Evolutionary conservation across 805 yeast species (phyloP).

Genomic region (Yarrowia hollandica): DNA sequence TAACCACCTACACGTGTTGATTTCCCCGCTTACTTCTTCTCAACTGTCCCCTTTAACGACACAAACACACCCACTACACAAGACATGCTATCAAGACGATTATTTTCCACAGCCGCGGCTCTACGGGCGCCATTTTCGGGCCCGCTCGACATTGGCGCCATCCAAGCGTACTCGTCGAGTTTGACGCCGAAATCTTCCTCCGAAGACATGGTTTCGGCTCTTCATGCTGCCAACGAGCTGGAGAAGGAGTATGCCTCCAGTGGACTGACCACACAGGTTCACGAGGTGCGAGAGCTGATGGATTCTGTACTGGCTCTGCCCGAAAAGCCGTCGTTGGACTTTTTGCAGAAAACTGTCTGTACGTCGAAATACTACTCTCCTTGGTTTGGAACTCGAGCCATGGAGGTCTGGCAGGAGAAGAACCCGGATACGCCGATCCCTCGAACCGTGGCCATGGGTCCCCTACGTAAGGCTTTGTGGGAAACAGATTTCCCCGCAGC

Average conservation of each 20-base stretch:
- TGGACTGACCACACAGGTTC: not conserved
- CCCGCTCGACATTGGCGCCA: slow-evolving; percentile 15
- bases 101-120: not conserved
- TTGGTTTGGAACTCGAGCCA: slow-evolving; percentile 11
- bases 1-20: no score
- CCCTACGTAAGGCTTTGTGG: not conserved
- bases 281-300: slow-evolving; percentile 7
- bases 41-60: no score
- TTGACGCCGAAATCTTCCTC: not conserved
- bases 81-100: not conserved
- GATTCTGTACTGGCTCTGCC: not conserved
- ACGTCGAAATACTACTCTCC: slow-evolving; percentile 8
- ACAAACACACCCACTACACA: not conserved
- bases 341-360: not conserved
- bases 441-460: not conserved
- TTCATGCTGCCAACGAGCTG: slow-evolving; percentile 13
- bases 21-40: no score
- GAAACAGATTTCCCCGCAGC: slow-evolving; percentile 16
- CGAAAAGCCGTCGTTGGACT: not conserved
- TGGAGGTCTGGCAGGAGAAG: slow-evolving; percentile 10
- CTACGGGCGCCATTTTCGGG: slow-evolving; percentile 11
- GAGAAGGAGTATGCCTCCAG: not conserved
- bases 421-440: slow-evolving; percentile 1
- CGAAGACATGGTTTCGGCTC: slow-evolving; percentile 14
- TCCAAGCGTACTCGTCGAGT: not conserved